Evolutionary conservation across 306 rosid genomes (phyloP).

Genomic region (Benincasa hispida): DNA sequence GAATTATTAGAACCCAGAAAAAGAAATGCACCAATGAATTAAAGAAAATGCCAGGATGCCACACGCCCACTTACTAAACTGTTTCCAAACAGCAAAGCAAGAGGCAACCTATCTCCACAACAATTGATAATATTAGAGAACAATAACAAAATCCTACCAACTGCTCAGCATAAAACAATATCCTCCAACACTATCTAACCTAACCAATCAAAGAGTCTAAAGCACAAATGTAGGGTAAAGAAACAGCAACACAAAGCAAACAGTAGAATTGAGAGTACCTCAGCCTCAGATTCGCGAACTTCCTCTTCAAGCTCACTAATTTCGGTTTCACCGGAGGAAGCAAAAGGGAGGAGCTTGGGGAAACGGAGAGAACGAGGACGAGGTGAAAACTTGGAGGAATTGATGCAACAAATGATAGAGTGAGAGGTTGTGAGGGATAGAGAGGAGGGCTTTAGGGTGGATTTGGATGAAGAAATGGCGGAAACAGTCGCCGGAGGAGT

Average conservation of each 20-base stretch:
- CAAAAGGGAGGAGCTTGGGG: neutral
- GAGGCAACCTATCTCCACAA: neutral
- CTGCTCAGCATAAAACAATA: neutral
- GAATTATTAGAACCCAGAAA: neutral
- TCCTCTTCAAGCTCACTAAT: slow-evolving; percentile 7
- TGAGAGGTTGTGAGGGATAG: neutral
- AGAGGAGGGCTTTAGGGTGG: neutral
- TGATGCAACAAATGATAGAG: neutral
- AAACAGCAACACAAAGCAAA: neutral
- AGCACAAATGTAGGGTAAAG: neutral
- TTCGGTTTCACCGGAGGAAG: slow-evolving; percentile 11
- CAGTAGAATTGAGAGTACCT: neutral
- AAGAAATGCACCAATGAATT: neutral
- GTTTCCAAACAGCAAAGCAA: neutral
- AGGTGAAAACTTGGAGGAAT: slow-evolving; percentile 1
- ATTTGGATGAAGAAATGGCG: neutral
- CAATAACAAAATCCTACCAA: neutral
- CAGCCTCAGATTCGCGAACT: slow-evolving; percentile 8
- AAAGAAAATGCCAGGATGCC: neutral
- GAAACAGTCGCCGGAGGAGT: neutral
- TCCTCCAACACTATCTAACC: neutral
- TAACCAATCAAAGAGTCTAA: neutral
- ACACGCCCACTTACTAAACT: neutral
- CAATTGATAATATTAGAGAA: neutral
- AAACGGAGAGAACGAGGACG: slow-evolving; percentile 8